phyloP scores from a whole-genome alignment of 768 basidiomycete species.

The Tephrocybe sp. region DNA sequence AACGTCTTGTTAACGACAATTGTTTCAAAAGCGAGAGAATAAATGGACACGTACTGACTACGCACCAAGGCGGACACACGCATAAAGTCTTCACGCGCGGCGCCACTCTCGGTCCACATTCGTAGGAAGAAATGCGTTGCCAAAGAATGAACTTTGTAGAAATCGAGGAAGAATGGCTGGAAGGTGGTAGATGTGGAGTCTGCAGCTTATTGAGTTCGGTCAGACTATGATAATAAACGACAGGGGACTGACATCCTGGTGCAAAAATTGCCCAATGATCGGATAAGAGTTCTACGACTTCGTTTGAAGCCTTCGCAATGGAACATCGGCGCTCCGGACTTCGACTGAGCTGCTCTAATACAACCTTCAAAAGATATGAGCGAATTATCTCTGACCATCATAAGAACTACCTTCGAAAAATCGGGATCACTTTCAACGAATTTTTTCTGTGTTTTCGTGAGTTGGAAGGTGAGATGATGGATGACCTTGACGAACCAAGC shows the following conservation, averaged over 20 bases:
- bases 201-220: conserved; percentile 27
- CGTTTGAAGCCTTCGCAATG: conserved; percentile 79
- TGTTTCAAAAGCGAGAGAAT: neutral
- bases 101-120: conserved; percentile 89
- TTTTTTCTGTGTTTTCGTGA: conserved; percentile 42
- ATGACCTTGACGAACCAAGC: conserved; percentile 51
- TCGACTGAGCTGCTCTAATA: conserved; percentile 78
- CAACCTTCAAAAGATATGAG: conserved; percentile 45
- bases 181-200: conserved; percentile 81
- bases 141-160: conserved; percentile 76
- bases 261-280: conserved; percentile 86
- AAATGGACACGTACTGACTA: conserved; percentile 66
- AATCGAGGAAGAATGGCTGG: conserved; percentile 86
- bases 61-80: conserved; percentile 75
- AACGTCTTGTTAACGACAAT: neutral
- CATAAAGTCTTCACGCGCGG: conserved; percentile 70
- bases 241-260: conserved; percentile 59
- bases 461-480: neutral
- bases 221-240: conserved; percentile 15
- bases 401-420: conserved; percentile 62
- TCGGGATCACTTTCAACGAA: conserved; percentile 72
- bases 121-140: conserved; percentile 85
- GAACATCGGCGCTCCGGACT: conserved; percentile 76
- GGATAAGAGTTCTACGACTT: conserved; percentile 79
- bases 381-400: neutral